Evolutionary conservation across 305 asterid species (phyloP).

Genomic region (Fraxinus ornus): DNA sequence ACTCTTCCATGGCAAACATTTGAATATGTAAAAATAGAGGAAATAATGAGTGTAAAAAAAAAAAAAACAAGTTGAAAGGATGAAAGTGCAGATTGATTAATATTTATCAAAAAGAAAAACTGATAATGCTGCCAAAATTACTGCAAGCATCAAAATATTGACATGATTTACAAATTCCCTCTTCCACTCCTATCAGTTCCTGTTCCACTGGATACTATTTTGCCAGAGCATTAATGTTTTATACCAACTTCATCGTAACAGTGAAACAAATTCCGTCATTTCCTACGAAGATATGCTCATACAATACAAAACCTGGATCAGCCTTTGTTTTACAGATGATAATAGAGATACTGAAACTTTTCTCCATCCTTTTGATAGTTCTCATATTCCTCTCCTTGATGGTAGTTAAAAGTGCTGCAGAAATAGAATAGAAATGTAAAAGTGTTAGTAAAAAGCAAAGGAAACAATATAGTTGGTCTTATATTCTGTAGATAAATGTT

Average conservation of each 20-base stretch:
- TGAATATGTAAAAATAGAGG: neutral
- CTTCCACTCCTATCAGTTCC: neutral
- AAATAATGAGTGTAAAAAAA: neutral
- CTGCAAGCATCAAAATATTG: slow-evolving; percentile 5
- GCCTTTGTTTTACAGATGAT: neutral
- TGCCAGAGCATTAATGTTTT: neutral
- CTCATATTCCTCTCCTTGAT: neutral
- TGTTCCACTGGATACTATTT: neutral
- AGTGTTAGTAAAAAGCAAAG: neutral
- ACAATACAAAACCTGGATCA: neutral
- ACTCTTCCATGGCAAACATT: neutral
- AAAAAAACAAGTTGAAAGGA: neutral
- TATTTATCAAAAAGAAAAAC: neutral
- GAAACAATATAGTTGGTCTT: neutral
- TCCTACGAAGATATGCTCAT: neutral
- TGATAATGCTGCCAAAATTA: neutral
- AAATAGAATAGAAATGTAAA: neutral
- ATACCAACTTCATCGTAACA: neutral
- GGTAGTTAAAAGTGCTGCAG: neutral
- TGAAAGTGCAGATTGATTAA: neutral
- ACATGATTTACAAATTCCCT: slow-evolving; percentile 13
- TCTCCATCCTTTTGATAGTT: neutral
- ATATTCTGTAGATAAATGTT: neutral
- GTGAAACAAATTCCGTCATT: neutral
- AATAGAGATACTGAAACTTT: neutral